Base-by-base conservation (phyloP, 768 basidiomycete species). In the Clitopilus hobsonii region DNA sequence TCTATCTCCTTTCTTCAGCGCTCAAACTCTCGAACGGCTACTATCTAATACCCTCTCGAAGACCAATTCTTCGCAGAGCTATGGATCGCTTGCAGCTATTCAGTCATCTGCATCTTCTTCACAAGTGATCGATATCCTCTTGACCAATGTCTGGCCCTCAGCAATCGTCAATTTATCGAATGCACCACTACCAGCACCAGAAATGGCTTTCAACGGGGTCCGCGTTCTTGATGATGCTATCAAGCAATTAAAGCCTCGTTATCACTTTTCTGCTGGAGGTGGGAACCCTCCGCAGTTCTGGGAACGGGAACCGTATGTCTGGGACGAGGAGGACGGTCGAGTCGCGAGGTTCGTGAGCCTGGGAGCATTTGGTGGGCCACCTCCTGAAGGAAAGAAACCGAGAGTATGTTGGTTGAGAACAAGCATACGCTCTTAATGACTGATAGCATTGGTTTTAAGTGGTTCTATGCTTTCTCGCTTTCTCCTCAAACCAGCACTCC, bases 391-490 rank as follows among this genome's bases (percentile, higher is more conserved):
- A 7, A 95, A 93, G 74, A 96, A 94, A 69, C 89, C 89, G 63
- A 79, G 95, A 61, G 95, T 96, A 61, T 48, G 86, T 76, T 14
- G 16, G 27, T 51, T 49, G 22, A 45, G 10, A 49, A 47, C 53
- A 38, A 24, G 23, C 38, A 5, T 22, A 25, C 22, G 52, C 5
- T 55, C 22, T n/a, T 3, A 14, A 38, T 56, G 29, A 48, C 25
- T 51, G 16, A 59, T 36, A 45, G 11, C 52, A 50, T 49, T 38
- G 49, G 48, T 54, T 36, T 59, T 58, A 61, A 98, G 95, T 98
- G 93, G 89, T 98, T 97, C 72, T 99, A 99, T 71, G 97, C 97
- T 1, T 98, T 98, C 69, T 86, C 83, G 23, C 89, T 99, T 51
- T 70, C 82, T 0, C 84, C 91, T 4, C 60, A 68, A 23, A 69